Evolutionary conservation across 805 yeast genomes (phyloP), one percentile per base, ranked within the genome.

Genomic region (Saturnispora hagleri): DNA sequence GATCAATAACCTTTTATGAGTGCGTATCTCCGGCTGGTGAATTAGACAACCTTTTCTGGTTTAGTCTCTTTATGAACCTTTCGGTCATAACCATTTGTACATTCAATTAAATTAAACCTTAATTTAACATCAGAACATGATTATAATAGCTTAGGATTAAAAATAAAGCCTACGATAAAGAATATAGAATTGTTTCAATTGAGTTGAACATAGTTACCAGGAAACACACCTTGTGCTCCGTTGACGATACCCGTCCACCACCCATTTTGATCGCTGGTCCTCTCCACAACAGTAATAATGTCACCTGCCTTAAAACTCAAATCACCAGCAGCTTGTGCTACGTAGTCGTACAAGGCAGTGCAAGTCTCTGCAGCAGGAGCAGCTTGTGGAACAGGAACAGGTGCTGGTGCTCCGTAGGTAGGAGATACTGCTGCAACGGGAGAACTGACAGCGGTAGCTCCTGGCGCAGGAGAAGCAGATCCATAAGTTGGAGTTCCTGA

Each of bases 171-270:
- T 18, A 38, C 22, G 36, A 45, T 45, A 45, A 22, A 31, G 27
- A 22, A 31, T 26, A 45, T 13, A 18, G 15, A 26, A 31, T 22
- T 17, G 34, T 22, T 38, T 57, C 60, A 67, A 60, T 81, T 81
- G 58, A 88, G 66, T 65, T 86, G 91, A 27, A 93, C 99, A 62
- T 93, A 93, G 65, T 91, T 93, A 9, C 97, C 99, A 5, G 99
- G 99, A 73, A 95, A 93, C 10, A 83, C 85, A 53, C 99, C 99
- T 53, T 84, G 82, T 53, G 75, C 84, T 8, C 97, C 97, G 60
- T 89, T 87, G 56, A 77, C 71, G 40, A 75, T 70, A 13, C 99
- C 99, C 0, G 97, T 89, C 99, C 99, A 93, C 99, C 99, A 93
- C 5, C 96, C 99, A 61, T 88, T 89, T 50, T 82, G 76, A 65